These are phyloP conservation scores for Phytophthora litchii DNA, from an alignment of 352 stramenopile genomes.

Conservation along the genomic window DNA sequence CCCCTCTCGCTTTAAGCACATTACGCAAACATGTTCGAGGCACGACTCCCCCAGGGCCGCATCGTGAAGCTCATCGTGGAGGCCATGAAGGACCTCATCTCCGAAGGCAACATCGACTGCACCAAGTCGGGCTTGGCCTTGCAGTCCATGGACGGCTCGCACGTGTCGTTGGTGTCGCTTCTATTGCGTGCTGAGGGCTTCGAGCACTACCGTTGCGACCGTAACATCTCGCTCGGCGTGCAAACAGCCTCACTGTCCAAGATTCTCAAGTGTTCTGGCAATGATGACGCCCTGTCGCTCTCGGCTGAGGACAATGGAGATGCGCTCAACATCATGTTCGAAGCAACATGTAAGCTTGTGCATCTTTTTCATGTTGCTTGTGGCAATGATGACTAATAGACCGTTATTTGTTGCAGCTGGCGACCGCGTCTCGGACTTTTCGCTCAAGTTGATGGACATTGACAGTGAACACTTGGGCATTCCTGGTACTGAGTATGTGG, in stretches of 20 bases:
- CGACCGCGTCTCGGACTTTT: constrained; percentile 95
- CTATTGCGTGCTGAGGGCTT: constrained; percentile 94
- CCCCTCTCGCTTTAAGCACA: constrained; percentile 9
- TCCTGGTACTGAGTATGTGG: constrained; percentile 98
- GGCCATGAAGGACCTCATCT: constrained; percentile 99
- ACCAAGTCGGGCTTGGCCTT: constrained; percentile 92
- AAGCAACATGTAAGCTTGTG: constrained; percentile 86
- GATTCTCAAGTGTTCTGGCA: constrained; percentile 99
- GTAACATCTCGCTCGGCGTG: constrained; percentile 96
- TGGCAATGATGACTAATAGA: constrained; percentile 4
- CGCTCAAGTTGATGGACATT: constrained; percentile 99
- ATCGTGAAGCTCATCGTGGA: constrained; percentile 99
- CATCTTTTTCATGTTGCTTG: constrained; percentile 8
- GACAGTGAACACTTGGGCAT: constrained; percentile 99
- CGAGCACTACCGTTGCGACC: constrained; percentile 98
- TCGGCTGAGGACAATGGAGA: constrained; percentile 98
- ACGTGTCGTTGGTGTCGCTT: constrained; percentile 98
- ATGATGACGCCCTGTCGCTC: constrained; percentile 98
- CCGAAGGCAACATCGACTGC: constrained; percentile 98
- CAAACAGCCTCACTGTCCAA: constrained; percentile 98
- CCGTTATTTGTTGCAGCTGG: constrained; percentile 51
- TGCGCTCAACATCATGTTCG: constrained; percentile 98
- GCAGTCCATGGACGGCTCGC: constrained; percentile 99
- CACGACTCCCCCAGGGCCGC: constrained; percentile 94
- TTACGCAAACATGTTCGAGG: constrained; percentile 97